Evolutionary conservation across 176 grass and related monocot genomes (phyloP).

Genomic region (Oryza rufipogon): DNA sequence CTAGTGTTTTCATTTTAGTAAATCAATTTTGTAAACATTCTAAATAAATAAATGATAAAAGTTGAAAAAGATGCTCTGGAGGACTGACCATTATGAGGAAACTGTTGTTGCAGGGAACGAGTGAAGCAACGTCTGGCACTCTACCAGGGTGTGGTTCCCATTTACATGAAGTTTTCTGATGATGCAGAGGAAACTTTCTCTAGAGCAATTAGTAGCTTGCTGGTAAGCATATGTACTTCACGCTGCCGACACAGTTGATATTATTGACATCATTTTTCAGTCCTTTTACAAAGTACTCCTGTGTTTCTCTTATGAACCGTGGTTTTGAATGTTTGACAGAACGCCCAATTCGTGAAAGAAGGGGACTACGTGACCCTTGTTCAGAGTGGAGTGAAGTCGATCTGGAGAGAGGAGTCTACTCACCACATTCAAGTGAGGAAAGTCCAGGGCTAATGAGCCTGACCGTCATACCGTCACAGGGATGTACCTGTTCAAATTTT

Average conservation of each 20-base stretch:
- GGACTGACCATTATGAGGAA: constrained; percentile 10
- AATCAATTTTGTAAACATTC: constrained; percentile 11
- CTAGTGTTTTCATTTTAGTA: constrained; percentile 2
- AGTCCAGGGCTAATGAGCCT: constrained; percentile 47
- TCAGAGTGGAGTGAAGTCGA: constrained; percentile 86
- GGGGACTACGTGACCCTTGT: constrained; percentile 92
- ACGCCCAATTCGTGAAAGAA: constrained; percentile 56
- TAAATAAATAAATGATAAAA: constrained; percentile 3
- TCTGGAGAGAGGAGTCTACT: constrained; percentile 90
- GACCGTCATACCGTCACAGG: neutral
- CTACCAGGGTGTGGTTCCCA: constrained; percentile 88
- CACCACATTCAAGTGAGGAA: constrained; percentile 96
- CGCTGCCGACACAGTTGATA: neutral
- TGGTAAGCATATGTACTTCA: constrained; percentile 54
- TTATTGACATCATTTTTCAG: neutral
- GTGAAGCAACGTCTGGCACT: constrained; percentile 85
- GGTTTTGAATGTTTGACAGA: constrained; percentile 49
- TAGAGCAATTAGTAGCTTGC: constrained; percentile 71
- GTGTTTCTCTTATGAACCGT: neutral
- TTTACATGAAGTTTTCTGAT: constrained; percentile 88
- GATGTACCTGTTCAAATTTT: constrained; percentile 45
- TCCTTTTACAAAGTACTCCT: neutral
- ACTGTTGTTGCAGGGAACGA: constrained; percentile 62
- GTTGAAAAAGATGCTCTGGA: constrained; percentile 1
- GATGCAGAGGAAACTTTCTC: constrained; percentile 96